These are phyloP conservation scores for Wickerhamiella vanderwaltii DNA, from an alignment of 805 yeast genomes.

Conservation along the genomic window DNA sequence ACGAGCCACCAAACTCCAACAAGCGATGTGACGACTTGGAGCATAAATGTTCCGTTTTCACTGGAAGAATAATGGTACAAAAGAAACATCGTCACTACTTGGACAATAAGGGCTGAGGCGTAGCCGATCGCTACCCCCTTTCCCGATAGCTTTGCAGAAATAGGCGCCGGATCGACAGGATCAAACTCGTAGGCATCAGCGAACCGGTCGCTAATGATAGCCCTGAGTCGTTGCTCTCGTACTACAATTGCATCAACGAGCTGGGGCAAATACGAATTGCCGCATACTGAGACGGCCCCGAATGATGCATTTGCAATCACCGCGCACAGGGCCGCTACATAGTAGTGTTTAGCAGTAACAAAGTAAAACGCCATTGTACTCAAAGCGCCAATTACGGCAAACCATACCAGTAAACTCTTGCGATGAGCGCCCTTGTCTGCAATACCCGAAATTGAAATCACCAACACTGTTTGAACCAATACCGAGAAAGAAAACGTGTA, in stretches of 20 bases:
- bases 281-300: slow-evolving; percentile 72
- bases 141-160: slow-evolving; percentile 39
- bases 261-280: slow-evolving; percentile 59
- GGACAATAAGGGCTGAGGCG: slow-evolving; percentile 55
- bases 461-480: slow-evolving; percentile 55
- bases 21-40: slow-evolving; percentile 46
- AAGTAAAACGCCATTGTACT: slow-evolving; percentile 38
- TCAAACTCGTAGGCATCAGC: slow-evolving; percentile 17
- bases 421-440: slow-evolving; percentile 53
- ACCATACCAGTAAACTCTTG: slow-evolving; percentile 41
- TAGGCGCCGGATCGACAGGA: slow-evolving; percentile 17
- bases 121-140: slow-evolving; percentile 63
- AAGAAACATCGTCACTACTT: slow-evolving; percentile 43
- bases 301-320: slow-evolving; percentile 54
- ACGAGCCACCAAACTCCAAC: slow-evolving; percentile 72
- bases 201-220: slow-evolving; percentile 15
- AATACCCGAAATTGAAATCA: slow-evolving; percentile 61
- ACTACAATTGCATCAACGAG: slow-evolving; percentile 30
- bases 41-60: slow-evolving; percentile 26
- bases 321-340: slow-evolving; percentile 43
- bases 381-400: slow-evolving; percentile 49
- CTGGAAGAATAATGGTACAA: slow-evolving; percentile 33
- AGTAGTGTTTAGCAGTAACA: slow-evolving; percentile 33
- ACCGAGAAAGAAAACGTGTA: slow-evolving; percentile 67
- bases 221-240: slow-evolving; percentile 11